Evolutionary conservation across 2,329 filamentous ascomycete genomes (phyloP), one percentile per base, ranked within the genome.

Genomic region (Albophoma yamanashiensis): DNA sequence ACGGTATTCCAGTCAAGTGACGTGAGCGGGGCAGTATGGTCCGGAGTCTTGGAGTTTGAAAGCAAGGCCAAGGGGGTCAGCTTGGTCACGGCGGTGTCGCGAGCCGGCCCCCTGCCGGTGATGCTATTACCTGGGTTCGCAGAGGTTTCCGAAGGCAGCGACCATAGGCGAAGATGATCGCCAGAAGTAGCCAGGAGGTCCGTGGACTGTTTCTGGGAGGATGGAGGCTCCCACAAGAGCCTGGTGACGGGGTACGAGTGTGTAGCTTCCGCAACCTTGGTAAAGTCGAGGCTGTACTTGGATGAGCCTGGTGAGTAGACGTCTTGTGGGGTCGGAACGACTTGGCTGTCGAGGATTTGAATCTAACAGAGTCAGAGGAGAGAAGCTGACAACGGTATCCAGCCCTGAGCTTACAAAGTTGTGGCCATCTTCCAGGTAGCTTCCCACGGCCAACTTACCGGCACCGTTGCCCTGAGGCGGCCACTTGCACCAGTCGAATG

Each of bases 401-500:
- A 8, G 50, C 31, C 4, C 9, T 12, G 31, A 20, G 20, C 50
- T 68, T 79, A 96, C 92, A 79, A 95, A 99, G 73, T 99, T 99
- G 77, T 99, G 94, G 7, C 92, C 93, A 75, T 99, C 94, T 76
- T 99, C 94, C 58, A 97, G 78, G 72, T 97, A 97, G 77, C 94
- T 99, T 62, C 93, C 94, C 45, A 99, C 82, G 15, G 94, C 94
- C 67, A 99, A 83, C 75, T 97, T 97, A 45, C 94, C 94, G 4
- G 91, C 91, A 63, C 90, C 87, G 65, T 87, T 87, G 68, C 76
- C 86, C 68, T 91, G 85, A 2, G 93, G 87, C 20, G 89, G 86
- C 93, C 94, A 99, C 75, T 99, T 99, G 79, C 94, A 99, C 94
- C 94, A 99, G 76, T 99, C 94, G 68, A 96, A 93, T 15, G 94